Evolutionary conservation across 2,329 filamentous ascomycete species (phyloP).

Genomic region (Curvularia sp.): DNA sequence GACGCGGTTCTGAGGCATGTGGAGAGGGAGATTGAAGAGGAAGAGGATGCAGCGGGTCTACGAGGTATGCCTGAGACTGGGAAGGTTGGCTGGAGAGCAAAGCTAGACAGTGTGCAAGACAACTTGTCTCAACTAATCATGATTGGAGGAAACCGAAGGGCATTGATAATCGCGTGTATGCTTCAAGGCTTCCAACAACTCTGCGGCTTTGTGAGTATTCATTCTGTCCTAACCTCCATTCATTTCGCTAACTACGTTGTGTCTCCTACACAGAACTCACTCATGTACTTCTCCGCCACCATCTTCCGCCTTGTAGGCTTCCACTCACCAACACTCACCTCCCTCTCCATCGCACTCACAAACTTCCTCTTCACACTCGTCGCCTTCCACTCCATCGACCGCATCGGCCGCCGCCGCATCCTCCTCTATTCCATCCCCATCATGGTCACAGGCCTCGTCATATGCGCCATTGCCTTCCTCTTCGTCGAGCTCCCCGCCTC

Average conservation of each 20-base stretch:
- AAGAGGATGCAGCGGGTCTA: conserved; percentile 60
- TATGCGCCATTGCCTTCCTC: conserved; percentile 76
- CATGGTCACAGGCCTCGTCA: conserved; percentile 76
- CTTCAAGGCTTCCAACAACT: conserved; percentile 88
- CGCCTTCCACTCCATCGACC: conserved; percentile 55
- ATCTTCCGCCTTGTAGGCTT: conserved; percentile 58
- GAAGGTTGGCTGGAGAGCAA: conserved; percentile 39
- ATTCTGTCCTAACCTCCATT: too few species aligned
- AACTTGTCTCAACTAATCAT: conserved; percentile 58
- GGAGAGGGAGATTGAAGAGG: conserved; percentile 75
- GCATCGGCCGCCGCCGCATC: conserved; percentile 61
- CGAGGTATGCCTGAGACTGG: conserved; percentile 43
- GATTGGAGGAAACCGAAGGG: conserved; percentile 67
- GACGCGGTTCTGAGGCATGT: conserved; percentile 71
- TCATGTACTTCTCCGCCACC: conserved; percentile 59
- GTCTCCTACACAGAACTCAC: conserved; percentile 45
- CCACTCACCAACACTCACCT: conserved; percentile 53
- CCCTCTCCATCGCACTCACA: conserved; percentile 54
- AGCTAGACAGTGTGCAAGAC: conserved; percentile 60
- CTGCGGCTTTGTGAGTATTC: conserved; percentile 61
- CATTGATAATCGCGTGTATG: conserved; percentile 83
- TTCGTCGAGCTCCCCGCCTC: conserved; percentile 60
- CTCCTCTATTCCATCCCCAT: conserved; percentile 83
- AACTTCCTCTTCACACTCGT: conserved; percentile 57
- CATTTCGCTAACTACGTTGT: background rate